Evolutionary conservation across 345 rosid species (phyloP).

Genomic region (thale cress (Arabidopsis thaliana)): DNA sequence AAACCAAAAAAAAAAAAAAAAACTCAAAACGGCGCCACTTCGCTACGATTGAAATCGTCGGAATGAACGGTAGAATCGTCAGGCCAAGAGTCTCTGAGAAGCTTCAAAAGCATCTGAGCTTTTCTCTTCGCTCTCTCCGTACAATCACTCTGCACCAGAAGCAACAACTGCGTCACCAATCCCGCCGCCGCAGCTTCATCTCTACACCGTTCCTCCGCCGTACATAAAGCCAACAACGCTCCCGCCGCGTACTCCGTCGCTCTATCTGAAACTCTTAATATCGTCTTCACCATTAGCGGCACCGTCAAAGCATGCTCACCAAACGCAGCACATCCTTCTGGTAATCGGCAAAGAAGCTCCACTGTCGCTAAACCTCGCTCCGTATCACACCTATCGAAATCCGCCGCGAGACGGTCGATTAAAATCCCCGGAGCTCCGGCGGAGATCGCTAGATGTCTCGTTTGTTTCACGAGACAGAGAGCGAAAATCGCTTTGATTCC

Average conservation of each 20-base stretch:
- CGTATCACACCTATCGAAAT: slow-evolving; percentile 81
- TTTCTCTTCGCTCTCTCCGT: slow-evolving; percentile 97
- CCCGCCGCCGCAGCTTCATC: slow-evolving; percentile 89
- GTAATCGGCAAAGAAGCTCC: slow-evolving; percentile 82
- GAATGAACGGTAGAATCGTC: slow-evolving; percentile 61
- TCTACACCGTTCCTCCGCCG: slow-evolving; percentile 72
- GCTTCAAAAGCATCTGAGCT: slow-evolving; percentile 87
- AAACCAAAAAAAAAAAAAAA: neutral
- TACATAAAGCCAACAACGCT: slow-evolving; percentile 72
- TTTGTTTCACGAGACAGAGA: slow-evolving; percentile 79
- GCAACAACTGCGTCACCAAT: slow-evolving; percentile 76
- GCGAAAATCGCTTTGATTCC: slow-evolving; percentile 85
- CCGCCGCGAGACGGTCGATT: slow-evolving; percentile 72
- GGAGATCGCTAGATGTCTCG: slow-evolving; percentile 73
- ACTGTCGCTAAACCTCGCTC: slow-evolving; percentile 86
- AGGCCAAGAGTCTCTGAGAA: slow-evolving; percentile 87
- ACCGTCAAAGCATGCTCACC: slow-evolving; percentile 76
- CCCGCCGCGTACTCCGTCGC: slow-evolving; percentile 98
- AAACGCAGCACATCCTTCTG: slow-evolving; percentile 73
- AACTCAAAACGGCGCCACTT: slow-evolving; percentile 71
- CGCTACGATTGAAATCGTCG: slow-evolving; percentile 72
- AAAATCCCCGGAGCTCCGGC: slow-evolving; percentile 76
- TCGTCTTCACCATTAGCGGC: slow-evolving; percentile 73
- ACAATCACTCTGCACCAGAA: slow-evolving; percentile 92
- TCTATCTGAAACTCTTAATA: slow-evolving; percentile 78